Evolutionary conservation across 1,139 yeast genomes (phyloP).

Genomic region (Yamadazyma triangularis): DNA sequence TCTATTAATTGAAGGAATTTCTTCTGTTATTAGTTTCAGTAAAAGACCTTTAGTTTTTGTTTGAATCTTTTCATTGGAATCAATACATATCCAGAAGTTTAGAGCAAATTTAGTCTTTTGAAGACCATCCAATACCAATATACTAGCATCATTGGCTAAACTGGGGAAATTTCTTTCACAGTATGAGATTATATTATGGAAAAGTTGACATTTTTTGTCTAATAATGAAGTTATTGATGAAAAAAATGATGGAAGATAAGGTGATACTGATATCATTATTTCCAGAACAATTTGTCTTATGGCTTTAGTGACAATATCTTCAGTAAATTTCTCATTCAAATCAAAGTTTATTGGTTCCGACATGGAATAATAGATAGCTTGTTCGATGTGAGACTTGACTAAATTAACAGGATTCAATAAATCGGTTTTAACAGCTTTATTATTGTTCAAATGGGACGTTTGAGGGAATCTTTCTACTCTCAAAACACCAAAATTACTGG

Average conservation of each 20-base stretch:
- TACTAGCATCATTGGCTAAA: constrained; percentile 22
- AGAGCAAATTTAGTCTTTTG: constrained; percentile 58
- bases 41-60: constrained; percentile 12
- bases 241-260: constrained; percentile 27
- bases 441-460: constrained; percentile 10
- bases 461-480: constrained; percentile 48
- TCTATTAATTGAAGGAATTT: constrained; percentile 3
- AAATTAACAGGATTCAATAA: constrained; percentile 29
- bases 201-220: constrained; percentile 20
- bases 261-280: constrained; percentile 45
- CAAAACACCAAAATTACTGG: constrained; percentile 60
- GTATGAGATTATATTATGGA: constrained; percentile 42
- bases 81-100: constrained; percentile 42
- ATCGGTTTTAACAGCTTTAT: constrained; percentile 9
- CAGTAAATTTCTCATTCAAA: constrained; percentile 28
- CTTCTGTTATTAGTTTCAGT: constrained; percentile 1
- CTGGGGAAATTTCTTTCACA: constrained; percentile 43
- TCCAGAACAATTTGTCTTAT: constrained; percentile 48
- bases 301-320: constrained; percentile 44
- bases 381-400: constrained; percentile 72
- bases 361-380: constrained; percentile 64
- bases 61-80: constrained; percentile 12
- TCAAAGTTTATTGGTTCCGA: constrained; percentile 55
- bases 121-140: constrained; percentile 40
- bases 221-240: constrained; percentile 25